A percentile compares a stretch with the other conserved stretches of the same genome.
Conservation (phyloP, 1,284 basidiomycete species). For the Ganoderma lingzhi region DNA sequence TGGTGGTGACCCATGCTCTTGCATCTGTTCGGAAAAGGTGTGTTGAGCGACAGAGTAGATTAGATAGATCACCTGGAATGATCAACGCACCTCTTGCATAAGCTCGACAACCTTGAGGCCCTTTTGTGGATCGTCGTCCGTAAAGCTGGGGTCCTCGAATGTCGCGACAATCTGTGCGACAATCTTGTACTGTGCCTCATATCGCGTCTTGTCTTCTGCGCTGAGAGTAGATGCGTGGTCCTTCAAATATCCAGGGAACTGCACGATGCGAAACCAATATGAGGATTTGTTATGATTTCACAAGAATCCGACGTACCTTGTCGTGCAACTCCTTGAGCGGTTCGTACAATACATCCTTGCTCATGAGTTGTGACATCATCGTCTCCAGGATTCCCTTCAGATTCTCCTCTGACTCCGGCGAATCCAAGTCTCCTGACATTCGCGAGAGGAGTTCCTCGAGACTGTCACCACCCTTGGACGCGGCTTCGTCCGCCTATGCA, state of each 20-base stretch:
- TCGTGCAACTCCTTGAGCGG: slow-evolving; percentile 89
- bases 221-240: slow-evolving; percentile 60
- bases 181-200: slow-evolving; percentile 70
- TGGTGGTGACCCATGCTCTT: slow-evolving; percentile 88
- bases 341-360: slow-evolving; percentile 92
- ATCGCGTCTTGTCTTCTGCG: slow-evolving; percentile 72
- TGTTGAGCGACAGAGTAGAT: neutral
- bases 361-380: slow-evolving; percentile 96
- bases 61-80: too few species aligned
- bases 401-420: slow-evolving; percentile 63
- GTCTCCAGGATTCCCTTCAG: slow-evolving; percentile 84
- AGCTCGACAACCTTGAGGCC: slow-evolving; percentile 68
- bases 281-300: neutral
- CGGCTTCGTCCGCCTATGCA: slow-evolving; percentile 41
- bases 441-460: slow-evolving; percentile 29
- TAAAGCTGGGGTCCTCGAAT: slow-evolving; percentile 77
- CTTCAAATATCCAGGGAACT: slow-evolving; percentile 88
- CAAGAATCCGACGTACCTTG: slow-evolving; percentile 60
- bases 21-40: slow-evolving; percentile 63
- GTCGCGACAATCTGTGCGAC: slow-evolving; percentile 75
- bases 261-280: neutral
- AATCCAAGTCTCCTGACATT: slow-evolving; percentile 30
- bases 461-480: slow-evolving; percentile 38
- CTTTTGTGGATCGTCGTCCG: slow-evolving; percentile 65
- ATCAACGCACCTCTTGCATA: slow-evolving; percentile 75